Evolutionary conservation across 2,329 filamentous ascomycete species (phyloP).

Genomic region (Beauveria rudraprayagi): DNA sequence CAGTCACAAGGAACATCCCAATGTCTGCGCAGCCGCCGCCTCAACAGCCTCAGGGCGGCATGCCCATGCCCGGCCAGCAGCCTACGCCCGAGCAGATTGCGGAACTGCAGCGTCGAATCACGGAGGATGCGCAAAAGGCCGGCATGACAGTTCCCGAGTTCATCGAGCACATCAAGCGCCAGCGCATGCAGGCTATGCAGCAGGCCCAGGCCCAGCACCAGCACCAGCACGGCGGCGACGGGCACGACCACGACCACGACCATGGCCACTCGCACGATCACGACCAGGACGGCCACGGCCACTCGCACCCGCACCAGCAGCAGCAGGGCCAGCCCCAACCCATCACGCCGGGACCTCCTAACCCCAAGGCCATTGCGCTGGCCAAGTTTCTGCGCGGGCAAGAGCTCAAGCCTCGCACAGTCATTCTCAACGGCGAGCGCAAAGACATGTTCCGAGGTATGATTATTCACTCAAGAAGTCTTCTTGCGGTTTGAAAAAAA

Average conservation of each 20-base stretch:
- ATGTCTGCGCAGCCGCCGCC: slow-evolving; percentile 14
- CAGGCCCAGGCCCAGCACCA: slow-evolving; percentile 31
- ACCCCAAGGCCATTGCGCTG: slow-evolving; percentile 79
- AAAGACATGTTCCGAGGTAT: slow-evolving; percentile 97
- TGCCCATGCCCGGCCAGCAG: slow-evolving; percentile 34
- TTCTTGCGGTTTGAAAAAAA: not conserved
- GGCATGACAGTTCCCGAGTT: slow-evolving; percentile 84
- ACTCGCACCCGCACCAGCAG: slow-evolving; percentile 26
- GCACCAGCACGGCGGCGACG: slow-evolving; percentile 20
- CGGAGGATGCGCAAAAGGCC: slow-evolving; percentile 71
- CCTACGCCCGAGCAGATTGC: slow-evolving; percentile 80
- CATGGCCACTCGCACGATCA: slow-evolving; percentile 22
- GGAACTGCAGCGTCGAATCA: slow-evolving; percentile 74
- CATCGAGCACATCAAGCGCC: slow-evolving; percentile 58
- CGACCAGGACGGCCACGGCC: slow-evolving; percentile 22
- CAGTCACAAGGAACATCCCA: not conserved
- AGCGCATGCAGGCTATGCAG: slow-evolving; percentile 42
- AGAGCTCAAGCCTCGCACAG: slow-evolving; percentile 80
- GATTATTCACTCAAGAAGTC: not conserved
- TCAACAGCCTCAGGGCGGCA: slow-evolving; percentile 15
- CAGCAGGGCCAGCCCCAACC: slow-evolving; percentile 51
- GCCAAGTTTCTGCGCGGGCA: slow-evolving; percentile 81
- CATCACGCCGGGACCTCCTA: slow-evolving; percentile 71
- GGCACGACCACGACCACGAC: slow-evolving; percentile 19
- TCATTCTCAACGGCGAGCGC: slow-evolving; percentile 89